phyloP scores from a whole-genome alignment of 2,329 filamentous ascomycete species.

The Orbilia brochopaga region DNA sequence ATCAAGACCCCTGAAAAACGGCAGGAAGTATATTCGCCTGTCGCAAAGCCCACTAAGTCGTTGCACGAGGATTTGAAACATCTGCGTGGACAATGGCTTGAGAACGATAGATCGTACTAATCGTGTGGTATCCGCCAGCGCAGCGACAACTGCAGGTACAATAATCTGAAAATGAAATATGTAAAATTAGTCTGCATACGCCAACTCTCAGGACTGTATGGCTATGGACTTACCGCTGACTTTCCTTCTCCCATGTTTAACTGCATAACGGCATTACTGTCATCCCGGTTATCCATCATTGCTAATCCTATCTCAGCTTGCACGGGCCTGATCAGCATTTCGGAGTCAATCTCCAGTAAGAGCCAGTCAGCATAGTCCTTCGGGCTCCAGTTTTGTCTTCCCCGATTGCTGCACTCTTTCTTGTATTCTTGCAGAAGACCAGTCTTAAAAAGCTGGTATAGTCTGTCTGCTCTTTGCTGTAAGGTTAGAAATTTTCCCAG shows the following conservation, averaged over 20 bases:
- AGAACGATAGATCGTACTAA: constrained; percentile 68
- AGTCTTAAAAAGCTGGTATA: background rate
- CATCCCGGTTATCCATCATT: constrained; percentile 62
- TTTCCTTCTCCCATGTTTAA: constrained; percentile 76
- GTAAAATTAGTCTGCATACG: background rate
- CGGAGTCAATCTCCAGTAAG: constrained; percentile 69
- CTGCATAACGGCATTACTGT: constrained; percentile 66
- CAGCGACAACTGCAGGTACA: constrained; percentile 67
- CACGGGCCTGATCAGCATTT: constrained; percentile 67
- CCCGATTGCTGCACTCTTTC: constrained; percentile 14
- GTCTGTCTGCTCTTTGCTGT: constrained; percentile 21
- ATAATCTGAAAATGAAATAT: constrained; percentile 62
- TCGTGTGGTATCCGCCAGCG: constrained; percentile 62
- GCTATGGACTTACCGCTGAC: constrained; percentile 60
- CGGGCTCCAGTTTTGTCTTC: constrained; percentile 8
- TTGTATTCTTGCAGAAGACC: constrained; percentile 18
- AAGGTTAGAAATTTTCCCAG: constrained; percentile 28
- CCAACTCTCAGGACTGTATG: background rate
- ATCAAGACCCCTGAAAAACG: constrained; percentile 64
- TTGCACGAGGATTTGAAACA: constrained; percentile 64
- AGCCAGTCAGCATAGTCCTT: constrained; percentile 67
- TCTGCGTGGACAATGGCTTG: constrained; percentile 68
- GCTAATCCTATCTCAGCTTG: constrained; percentile 66
- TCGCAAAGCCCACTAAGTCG: constrained; percentile 65
- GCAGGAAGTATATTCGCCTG: constrained; percentile 65